A percentile compares a stretch with the other conserved stretches of the same genome.
Evolutionary conservation across 2,329 filamentous ascomycete species (phyloP).

Genomic region (Verticillium longisporum): DNA sequence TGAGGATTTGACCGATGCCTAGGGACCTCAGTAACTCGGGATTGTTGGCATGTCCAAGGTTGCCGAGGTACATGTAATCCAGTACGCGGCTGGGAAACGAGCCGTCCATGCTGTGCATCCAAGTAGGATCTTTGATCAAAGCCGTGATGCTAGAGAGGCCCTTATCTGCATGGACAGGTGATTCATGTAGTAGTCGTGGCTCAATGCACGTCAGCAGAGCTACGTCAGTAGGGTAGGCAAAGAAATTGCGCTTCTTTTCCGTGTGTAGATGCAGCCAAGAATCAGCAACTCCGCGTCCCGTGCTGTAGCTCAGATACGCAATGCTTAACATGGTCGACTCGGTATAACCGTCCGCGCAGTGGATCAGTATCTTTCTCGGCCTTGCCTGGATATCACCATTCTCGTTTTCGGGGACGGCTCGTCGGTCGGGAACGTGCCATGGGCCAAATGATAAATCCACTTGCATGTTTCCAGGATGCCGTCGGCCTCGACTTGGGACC

Average conservation of each 20-base stretch:
- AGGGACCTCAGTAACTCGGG: conserved; percentile 71
- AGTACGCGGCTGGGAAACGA: conserved; percentile 84
- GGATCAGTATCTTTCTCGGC: conserved; percentile 71
- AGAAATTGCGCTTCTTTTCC: conserved; percentile 81
- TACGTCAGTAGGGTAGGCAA: conserved; percentile 89
- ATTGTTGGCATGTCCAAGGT: conserved; percentile 90
- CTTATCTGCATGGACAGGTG: conserved; percentile 46
- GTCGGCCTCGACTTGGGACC: conserved; percentile 76
- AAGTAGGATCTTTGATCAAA: conserved; percentile 60
- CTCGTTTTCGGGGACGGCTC: conserved; percentile 20
- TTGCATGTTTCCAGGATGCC: conserved; percentile 79
- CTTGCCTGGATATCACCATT: conserved; percentile 40
- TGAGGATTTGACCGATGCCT: conserved; percentile 82
- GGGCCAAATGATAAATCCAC: conserved; percentile 82
- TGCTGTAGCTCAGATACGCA: conserved; percentile 89
- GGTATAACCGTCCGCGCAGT: conserved; percentile 94
- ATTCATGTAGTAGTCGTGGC: conserved; percentile 65
- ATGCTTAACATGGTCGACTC: conserved; percentile 85
- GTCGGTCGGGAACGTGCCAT: conserved; percentile 43
- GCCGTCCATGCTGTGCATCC: conserved; percentile 80
- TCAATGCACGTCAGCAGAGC: conserved; percentile 72
- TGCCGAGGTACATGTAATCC: conserved; percentile 94
- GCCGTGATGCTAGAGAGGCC: conserved; percentile 45
- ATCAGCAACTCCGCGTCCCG: conserved; percentile 70
- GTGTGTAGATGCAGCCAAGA: conserved; percentile 86